A percentile compares a stretch with the other conserved stretches of the same genome.
Evolutionary conservation across 768 basidiomycete species (phyloP).

Genomic region (Tylopilus intermedius): DNA sequence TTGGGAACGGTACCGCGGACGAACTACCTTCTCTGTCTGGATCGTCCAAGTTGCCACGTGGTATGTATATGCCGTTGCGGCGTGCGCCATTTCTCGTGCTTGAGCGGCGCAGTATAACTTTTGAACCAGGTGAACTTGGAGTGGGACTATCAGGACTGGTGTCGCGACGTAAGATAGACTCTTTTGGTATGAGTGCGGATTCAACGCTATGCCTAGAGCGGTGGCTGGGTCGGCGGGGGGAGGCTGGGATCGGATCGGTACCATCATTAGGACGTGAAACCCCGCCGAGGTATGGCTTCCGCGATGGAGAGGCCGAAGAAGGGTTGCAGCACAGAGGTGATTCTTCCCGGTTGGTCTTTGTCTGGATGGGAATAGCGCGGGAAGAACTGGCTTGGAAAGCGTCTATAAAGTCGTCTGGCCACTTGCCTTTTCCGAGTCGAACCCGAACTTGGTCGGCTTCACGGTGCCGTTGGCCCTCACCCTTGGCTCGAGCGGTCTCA

Average conservation of each 20-base stretch:
- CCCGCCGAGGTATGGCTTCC: conserved; percentile 54
- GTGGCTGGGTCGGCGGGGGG: conserved; percentile 54
- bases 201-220: conserved; percentile 65
- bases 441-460: conserved; percentile 37
- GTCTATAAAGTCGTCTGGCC: conserved; percentile 78
- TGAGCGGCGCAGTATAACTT: conserved; percentile 51
- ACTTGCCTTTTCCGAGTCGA: conserved; percentile 71
- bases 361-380: conserved; percentile 28
- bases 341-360: conserved; percentile 19
- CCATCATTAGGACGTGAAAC: conserved; percentile 42
- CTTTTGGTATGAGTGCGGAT: conserved; percentile 44
- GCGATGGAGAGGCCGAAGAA: conserved; percentile 44
- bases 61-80: conserved; percentile 45
- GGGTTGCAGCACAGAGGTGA: conserved; percentile 24
- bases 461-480: conserved; percentile 20
- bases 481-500: conserved; percentile 24
- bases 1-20: conserved; percentile 60
- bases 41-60: conserved; percentile 35
- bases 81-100: conserved; percentile 49
- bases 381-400: conserved; percentile 40
- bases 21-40: conserved; percentile 33
- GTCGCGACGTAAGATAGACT: conserved; percentile 45
- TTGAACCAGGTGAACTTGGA: conserved; percentile 31
- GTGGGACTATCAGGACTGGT: conserved; percentile 51
- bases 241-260: conserved; percentile 36